Evolutionary conservation across 2,329 filamentous ascomycete genomes (phyloP).

Genomic region (Fusarium penzigii): DNA sequence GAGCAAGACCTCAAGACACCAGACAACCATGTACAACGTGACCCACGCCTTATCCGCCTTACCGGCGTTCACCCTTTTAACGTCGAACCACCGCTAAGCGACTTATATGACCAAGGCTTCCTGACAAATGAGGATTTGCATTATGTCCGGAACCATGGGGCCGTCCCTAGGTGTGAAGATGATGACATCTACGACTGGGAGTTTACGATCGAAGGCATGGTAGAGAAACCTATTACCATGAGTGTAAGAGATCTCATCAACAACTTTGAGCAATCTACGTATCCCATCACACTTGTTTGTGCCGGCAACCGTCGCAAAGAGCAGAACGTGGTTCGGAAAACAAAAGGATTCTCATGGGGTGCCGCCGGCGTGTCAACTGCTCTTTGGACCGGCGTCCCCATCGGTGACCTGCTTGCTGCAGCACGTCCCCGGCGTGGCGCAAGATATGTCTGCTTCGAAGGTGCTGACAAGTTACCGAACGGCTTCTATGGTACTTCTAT

Average conservation of each 20-base stretch:
- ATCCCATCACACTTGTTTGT: constrained; percentile 86
- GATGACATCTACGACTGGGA: constrained; percentile 76
- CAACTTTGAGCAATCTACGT: constrained; percentile 79
- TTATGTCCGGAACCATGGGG: constrained; percentile 89
- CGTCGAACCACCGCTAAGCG: constrained; percentile 78
- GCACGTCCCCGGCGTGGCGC: constrained; percentile 71
- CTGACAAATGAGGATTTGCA: constrained; percentile 85
- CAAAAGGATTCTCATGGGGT: constrained; percentile 94
- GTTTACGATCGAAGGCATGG: constrained; percentile 80
- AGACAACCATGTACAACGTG: constrained; percentile 77
- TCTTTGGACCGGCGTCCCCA: constrained; percentile 79
- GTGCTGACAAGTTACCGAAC: constrained; percentile 84
- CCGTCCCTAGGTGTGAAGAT: constrained; percentile 75
- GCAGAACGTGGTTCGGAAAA: constrained; percentile 87
- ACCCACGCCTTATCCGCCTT: constrained; percentile 78
- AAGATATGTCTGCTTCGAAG: constrained; percentile 87
- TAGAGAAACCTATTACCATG: constrained; percentile 73
- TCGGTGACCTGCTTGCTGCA: constrained; percentile 68
- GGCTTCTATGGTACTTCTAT: constrained; percentile 86
- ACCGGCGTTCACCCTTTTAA: constrained; percentile 93
- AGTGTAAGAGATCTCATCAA: constrained; percentile 71
- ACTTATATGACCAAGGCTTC: constrained; percentile 78
- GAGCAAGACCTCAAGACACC: constrained; percentile 81
- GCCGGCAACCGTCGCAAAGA: constrained; percentile 91
- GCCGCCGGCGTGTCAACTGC: constrained; percentile 84